phyloP scores from a whole-genome alignment of 2,329 filamentous ascomycete genomes.

The Alternaria arborescens region DNA sequence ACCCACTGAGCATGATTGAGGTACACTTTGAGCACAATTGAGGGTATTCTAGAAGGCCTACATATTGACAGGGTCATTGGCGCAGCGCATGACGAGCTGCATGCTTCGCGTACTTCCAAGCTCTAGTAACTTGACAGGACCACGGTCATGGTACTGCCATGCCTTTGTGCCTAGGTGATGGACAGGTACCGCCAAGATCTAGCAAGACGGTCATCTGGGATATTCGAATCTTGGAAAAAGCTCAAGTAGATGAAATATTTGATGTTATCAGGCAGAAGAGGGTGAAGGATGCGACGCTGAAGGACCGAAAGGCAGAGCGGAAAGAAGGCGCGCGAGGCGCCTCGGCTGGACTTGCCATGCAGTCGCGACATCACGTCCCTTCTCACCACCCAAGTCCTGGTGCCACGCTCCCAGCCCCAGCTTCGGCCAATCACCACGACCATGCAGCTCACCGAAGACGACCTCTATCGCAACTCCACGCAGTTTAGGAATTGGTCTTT shows the following conservation, averaged over 20 bases:
- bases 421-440: conserved; percentile 15
- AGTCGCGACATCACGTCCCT: conserved; percentile 6
- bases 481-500: conserved; percentile 96
- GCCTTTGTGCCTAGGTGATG: conserved; percentile 2
- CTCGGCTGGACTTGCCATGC: conserved; percentile 32
- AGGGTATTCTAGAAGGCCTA: conserved; percentile 14
- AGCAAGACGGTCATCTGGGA: not conserved
- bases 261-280: not conserved
- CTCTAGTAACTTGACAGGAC: conserved; percentile 2
- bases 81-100: conserved; percentile 5
- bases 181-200: not conserved
- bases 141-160: conserved; percentile 6
- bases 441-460: conserved; percentile 79
- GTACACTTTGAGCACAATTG: conserved; percentile 15
- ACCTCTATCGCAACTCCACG: conserved; percentile 86
- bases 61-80: conserved; percentile 10
- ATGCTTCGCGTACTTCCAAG: conserved; percentile 9
- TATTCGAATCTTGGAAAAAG: not conserved
- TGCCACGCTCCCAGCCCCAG: conserved; percentile 8
- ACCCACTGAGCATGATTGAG: conserved; percentile 1
- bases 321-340: not conserved
- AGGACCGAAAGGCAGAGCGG: conserved; percentile 3
- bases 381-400: not conserved
- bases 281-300: not conserved
- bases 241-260: conserved; percentile 1